phyloP scores from a whole-genome alignment of 1,284 basidiomycete species.

The Leccinum variabile region DNA sequence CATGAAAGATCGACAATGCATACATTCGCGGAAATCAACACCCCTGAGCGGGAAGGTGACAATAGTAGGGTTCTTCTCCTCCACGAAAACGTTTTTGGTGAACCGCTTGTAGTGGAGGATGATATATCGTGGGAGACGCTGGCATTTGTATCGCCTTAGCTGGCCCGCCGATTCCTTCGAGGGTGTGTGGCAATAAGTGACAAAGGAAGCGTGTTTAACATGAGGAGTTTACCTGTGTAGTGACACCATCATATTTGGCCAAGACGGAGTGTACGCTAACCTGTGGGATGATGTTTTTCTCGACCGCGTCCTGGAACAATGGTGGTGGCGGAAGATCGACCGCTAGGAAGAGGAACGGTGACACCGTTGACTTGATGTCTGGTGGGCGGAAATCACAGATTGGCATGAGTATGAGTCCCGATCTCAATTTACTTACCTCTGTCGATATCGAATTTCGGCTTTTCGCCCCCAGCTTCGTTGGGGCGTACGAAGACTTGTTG shows the following conservation, averaged over 20 bases:
- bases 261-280: conserved; percentile 89
- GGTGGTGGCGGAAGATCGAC: conserved; percentile 96
- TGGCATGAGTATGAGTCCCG: conserved; percentile 10
- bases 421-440: conserved; percentile 57
- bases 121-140: conserved; percentile 86
- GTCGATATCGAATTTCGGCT: conserved; percentile 89
- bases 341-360: conserved; percentile 94
- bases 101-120: conserved; percentile 97
- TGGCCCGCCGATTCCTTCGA: conserved; percentile 81
- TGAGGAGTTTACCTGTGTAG: conserved; percentile 67
- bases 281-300: conserved; percentile 99
- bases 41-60: conserved; percentile 95
- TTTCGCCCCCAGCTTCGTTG: conserved; percentile 67
- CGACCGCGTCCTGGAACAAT: conserved; percentile 91
- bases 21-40: conserved; percentile 88
- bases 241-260: conserved; percentile 94
- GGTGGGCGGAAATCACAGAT: conserved; percentile 21
- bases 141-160: conserved; percentile 87
- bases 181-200: conserved; percentile 17
- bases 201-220: conserved; percentile 20
- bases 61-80: conserved; percentile 98
- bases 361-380: conserved; percentile 86
- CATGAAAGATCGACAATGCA: conserved; percentile 40
- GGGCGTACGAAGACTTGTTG: conserved; percentile 90
- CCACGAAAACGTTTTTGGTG: conserved; percentile 97